Conservation (phyloP, 129 eudicot species). For the Flaveria trinervia region DNA sequence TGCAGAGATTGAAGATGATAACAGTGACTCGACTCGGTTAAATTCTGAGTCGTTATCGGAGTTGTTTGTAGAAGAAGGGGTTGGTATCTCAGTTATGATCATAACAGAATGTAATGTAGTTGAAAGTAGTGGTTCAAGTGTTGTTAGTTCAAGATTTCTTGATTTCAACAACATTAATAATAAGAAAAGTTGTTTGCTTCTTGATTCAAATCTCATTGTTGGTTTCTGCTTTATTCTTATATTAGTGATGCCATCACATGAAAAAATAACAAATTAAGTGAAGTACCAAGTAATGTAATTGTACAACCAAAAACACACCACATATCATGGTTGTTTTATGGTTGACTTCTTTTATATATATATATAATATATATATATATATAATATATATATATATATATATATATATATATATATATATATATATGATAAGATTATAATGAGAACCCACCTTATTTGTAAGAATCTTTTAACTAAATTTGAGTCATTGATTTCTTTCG, state of each 20-base stretch:
- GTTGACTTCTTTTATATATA: no score
- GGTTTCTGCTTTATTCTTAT: not conserved
- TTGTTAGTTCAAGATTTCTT: slow-evolving; percentile 27
- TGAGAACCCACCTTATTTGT: no score
- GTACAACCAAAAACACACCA: not conserved
- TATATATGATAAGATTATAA: no score
- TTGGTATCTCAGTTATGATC: slow-evolving; percentile 16
- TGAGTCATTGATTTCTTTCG: no score
- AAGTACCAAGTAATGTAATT: no score
- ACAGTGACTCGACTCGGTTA: slow-evolving; percentile 18
- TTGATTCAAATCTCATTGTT: slow-evolving; percentile 19
- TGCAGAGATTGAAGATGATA: slow-evolving; percentile 27
- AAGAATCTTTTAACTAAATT: no score
- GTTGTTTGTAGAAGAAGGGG: slow-evolving; percentile 22
- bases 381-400: no score
- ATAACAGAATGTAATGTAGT: slow-evolving; percentile 17
- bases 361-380: no score
- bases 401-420: no score
- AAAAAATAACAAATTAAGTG: not conserved
- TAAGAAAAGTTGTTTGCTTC: not conserved
- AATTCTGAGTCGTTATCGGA: slow-evolving; percentile 8
- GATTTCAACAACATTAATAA: slow-evolving; percentile 18
- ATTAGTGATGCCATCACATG: not conserved
- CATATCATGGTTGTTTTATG: not conserved
- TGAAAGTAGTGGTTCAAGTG: slow-evolving; percentile 16